A percentile compares a stretch with the other conserved stretches of the same genome.
These are phyloP conservation scores for Paraphoma sp. DNA, from an alignment of 2,329 filamentous ascomycete species.

Conservation along the genomic window DNA sequence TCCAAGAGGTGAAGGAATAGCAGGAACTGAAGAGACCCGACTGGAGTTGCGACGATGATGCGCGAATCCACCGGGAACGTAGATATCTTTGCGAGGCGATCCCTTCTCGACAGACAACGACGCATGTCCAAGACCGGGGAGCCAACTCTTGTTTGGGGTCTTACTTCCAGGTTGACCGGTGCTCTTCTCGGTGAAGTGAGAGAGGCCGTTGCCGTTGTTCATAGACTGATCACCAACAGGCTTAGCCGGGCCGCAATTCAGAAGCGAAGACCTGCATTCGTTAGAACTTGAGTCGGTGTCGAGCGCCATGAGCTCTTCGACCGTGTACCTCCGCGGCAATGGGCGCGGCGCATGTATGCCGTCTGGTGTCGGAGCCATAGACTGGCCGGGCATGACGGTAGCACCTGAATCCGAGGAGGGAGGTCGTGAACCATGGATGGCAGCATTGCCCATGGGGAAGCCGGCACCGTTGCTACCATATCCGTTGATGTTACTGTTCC, in stretches of 20 bases:
- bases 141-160: neutral
- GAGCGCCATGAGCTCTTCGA: neutral
- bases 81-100: neutral
- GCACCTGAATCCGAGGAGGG: neutral
- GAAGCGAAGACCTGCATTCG: neutral
- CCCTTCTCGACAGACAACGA: neutral
- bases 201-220: neutral
- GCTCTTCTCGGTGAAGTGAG: neutral
- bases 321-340: neutral
- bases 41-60: conserved; percentile 1
- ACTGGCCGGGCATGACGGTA: neutral
- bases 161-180: neutral
- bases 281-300: neutral
- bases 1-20: neutral
- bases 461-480: neutral
- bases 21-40: neutral
- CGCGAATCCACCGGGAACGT: neutral
- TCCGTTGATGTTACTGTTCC: neutral
- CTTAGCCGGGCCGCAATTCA: neutral
- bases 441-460: neutral
- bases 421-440: neutral
- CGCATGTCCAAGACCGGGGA: conserved; percentile 2
- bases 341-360: neutral
- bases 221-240: neutral
- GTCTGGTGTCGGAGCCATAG: neutral